Conservation (phyloP, 139 green algal species). For the Yamagishiella unicocca region DNA sequence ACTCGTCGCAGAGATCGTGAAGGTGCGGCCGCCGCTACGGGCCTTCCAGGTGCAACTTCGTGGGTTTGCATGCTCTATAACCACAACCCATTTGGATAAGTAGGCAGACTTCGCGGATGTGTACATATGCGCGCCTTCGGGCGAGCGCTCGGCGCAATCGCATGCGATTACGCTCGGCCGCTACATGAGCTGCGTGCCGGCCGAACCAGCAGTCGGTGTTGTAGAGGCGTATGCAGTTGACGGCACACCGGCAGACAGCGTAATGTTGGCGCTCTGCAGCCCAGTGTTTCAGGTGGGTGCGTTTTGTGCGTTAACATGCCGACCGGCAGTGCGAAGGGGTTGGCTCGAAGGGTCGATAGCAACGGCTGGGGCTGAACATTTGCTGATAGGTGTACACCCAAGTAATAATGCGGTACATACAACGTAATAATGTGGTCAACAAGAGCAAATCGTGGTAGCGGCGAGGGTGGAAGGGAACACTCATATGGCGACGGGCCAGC, state of each 20-base stretch:
- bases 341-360: too few species aligned
- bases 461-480: too few species aligned
- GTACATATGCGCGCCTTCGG: constrained; percentile 67
- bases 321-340: too few species aligned
- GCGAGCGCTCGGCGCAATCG: constrained; percentile 72
- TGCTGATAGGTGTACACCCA: too few species aligned
- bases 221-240: constrained; percentile 57
- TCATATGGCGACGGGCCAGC: too few species aligned
- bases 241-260: constrained; percentile 66
- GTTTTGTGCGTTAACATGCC: too few species aligned
- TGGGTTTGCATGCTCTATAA: not conserved
- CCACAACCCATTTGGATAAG: not conserved
- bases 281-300: constrained; percentile 35
- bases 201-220: not conserved
- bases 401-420: too few species aligned
- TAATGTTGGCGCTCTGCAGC: constrained; percentile 58
- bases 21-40: constrained; percentile 8
- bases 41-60: not conserved
- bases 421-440: too few species aligned
- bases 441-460: too few species aligned
- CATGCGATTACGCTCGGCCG: constrained; percentile 77
- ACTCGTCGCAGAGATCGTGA: constrained; percentile 61
- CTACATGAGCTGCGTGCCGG: constrained; percentile 49
- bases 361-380: too few species aligned
- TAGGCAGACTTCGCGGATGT: constrained; percentile 49